phyloP scores from a whole-genome alignment of 2,329 filamentous ascomycete species.

The Fusarium sp. region DNA sequence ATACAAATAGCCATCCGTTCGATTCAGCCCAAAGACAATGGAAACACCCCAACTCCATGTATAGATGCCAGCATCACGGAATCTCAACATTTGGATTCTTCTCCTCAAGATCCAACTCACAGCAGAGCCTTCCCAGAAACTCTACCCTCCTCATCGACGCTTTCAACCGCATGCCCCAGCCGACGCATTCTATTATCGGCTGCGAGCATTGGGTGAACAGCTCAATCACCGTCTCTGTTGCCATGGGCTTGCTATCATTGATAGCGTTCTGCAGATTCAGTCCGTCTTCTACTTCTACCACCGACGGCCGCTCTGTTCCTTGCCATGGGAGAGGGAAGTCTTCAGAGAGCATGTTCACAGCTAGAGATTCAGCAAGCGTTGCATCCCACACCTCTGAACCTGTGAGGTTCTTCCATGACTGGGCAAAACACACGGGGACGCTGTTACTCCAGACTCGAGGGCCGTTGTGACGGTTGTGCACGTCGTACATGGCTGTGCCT shows the following conservation, averaged over 20 bases:
- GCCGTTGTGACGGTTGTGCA: conserved; percentile 41
- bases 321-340: conserved; percentile 47
- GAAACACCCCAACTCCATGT: conserved; percentile 32
- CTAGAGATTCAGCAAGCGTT: conserved; percentile 42
- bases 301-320: conserved; percentile 40
- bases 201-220: conserved; percentile 47
- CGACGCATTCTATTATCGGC: conserved; percentile 43
- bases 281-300: conserved; percentile 48
- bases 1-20: conserved; percentile 11
- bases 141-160: conserved; percentile 46
- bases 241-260: conserved; percentile 41
- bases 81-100: conserved; percentile 39
- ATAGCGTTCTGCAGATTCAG: conserved; percentile 42
- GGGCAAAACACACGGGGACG: conserved; percentile 49
- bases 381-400: conserved; percentile 40
- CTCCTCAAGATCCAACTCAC: conserved; percentile 49
- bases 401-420: conserved; percentile 48
- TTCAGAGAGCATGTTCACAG: conserved; percentile 49
- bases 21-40: not conserved
- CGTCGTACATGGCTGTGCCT: conserved; percentile 48
- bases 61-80: conserved; percentile 35
- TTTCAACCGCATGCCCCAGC: conserved; percentile 44
- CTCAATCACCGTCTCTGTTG: conserved; percentile 45
- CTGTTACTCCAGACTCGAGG: conserved; percentile 49
- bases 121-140: conserved; percentile 46